A percentile compares a stretch with the other conserved stretches of the same genome.
Evolutionary conservation across 2,329 filamentous ascomycete genomes (phyloP).

Genomic region (Akanthomyces muscarius): DNA sequence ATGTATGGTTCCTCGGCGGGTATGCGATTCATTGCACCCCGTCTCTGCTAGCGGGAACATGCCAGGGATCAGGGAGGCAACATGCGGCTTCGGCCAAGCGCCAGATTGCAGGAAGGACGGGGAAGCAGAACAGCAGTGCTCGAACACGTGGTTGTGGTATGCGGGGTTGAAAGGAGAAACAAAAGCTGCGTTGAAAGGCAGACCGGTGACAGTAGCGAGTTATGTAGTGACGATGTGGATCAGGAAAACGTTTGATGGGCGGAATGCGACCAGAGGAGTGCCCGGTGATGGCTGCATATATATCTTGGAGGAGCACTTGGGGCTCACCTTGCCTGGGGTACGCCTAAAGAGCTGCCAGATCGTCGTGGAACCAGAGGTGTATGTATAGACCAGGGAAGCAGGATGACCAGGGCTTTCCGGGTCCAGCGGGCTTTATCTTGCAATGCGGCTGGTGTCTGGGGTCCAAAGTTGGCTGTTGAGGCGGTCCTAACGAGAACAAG

Average conservation of each 20-base stretch:
- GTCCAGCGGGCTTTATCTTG: slow-evolving; percentile 1
- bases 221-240: background rate
- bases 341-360: background rate
- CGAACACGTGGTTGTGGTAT: background rate
- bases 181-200: background rate
- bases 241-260: background rate
- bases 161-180: background rate
- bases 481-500: background rate
- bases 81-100: background rate
- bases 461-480: background rate
- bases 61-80: background rate
- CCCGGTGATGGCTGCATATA: slow-evolving; percentile 4
- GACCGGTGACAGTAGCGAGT: background rate
- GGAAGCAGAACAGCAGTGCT: background rate
- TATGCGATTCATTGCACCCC: background rate
- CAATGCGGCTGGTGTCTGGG: slow-evolving; percentile 4
- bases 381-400: background rate
- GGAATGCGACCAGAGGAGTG: background rate
- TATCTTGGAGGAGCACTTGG: slow-evolving; percentile 2
- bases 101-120: background rate
- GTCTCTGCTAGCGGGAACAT: slow-evolving; percentile 6
- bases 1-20: background rate
- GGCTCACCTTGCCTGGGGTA: background rate
- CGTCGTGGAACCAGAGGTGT: slow-evolving; percentile 10
- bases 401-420: background rate